phyloP scores from a whole-genome alignment of 768 basidiomycete genomes.

The Leccinum variicolor region DNA sequence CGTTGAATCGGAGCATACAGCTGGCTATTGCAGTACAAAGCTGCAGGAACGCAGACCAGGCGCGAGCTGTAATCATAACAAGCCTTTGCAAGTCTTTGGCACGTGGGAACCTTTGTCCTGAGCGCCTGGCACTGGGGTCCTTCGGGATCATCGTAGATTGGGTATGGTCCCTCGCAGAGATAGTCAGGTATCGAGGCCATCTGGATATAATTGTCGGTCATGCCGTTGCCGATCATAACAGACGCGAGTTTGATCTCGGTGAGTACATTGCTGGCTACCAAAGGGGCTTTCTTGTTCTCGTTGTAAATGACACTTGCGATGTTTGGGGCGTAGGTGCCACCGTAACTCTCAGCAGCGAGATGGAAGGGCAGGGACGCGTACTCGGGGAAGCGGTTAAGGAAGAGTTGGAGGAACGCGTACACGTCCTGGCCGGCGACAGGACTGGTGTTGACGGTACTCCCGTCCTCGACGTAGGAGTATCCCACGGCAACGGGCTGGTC shows the following conservation, averaged over 20 bases:
- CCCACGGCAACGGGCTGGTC: constrained; percentile 87
- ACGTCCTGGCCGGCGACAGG: constrained; percentile 91
- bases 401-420: constrained; percentile 78
- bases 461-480: constrained; percentile 79
- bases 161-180: constrained; percentile 78
- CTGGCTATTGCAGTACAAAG: constrained; percentile 76
- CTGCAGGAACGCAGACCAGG: constrained; percentile 70
- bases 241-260: constrained; percentile 78
- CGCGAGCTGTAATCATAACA: constrained; percentile 65
- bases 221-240: constrained; percentile 83
- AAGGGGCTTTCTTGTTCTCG: constrained; percentile 60
- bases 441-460: constrained; percentile 70
- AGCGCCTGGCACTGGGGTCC: constrained; percentile 65
- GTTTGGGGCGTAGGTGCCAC: constrained; percentile 79
- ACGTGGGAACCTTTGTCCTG: constrained; percentile 63
- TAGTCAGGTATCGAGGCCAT: constrained; percentile 80
- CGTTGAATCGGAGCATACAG: constrained; percentile 69
- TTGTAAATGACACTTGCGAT: constrained; percentile 81
- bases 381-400: constrained; percentile 71
- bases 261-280: constrained; percentile 35
- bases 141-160: constrained; percentile 68
- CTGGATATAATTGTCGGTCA: constrained; percentile 81
- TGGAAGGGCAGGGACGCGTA: constrained; percentile 73
- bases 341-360: constrained; percentile 77
- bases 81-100: constrained; percentile 65